Evolutionary conservation across 345 rosid genomes (phyloP).

Genomic region (Gossypium ekmanianum): DNA sequence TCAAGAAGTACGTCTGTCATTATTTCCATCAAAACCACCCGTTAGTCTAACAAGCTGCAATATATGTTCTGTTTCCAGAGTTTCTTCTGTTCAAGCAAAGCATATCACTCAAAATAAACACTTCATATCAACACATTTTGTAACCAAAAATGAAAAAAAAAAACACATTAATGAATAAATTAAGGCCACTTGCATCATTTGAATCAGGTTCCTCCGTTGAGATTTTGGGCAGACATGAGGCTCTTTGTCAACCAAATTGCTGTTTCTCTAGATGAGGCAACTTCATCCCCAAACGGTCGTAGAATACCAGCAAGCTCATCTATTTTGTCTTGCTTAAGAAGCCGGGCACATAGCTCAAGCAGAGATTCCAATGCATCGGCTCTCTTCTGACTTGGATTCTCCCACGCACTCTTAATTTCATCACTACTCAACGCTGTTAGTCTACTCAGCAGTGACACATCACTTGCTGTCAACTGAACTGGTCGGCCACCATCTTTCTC

Average conservation of each 20-base stretch:
- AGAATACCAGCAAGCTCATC: slow-evolving; percentile 89
- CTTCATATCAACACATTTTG: slow-evolving; percentile 12
- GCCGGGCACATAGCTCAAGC: slow-evolving; percentile 84
- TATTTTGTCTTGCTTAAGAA: slow-evolving; percentile 78
- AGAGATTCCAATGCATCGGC: slow-evolving; percentile 89
- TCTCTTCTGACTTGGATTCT: slow-evolving; percentile 66
- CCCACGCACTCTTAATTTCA: slow-evolving; percentile 44
- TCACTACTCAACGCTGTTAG: slow-evolving; percentile 45
- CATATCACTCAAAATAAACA: slow-evolving; percentile 30
- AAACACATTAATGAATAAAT: slow-evolving; percentile 26
- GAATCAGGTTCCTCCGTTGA: slow-evolving; percentile 47
- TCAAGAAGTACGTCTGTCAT: neutral
- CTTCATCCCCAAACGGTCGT: slow-evolving; percentile 88
- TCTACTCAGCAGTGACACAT: slow-evolving; percentile 51
- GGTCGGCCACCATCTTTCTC: slow-evolving; percentile 35
- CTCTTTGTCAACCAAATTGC: slow-evolving; percentile 95
- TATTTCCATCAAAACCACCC: slow-evolving; percentile 15
- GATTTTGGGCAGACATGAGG: slow-evolving; percentile 77
- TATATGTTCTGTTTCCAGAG: slow-evolving; percentile 10
- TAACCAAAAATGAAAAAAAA: neutral
- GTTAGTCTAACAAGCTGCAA: slow-evolving; percentile 22
- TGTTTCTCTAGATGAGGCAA: slow-evolving; percentile 90
- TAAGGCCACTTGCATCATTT: slow-evolving; percentile 16
- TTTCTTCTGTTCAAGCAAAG: slow-evolving; percentile 23
- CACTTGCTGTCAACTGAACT: slow-evolving; percentile 34